phyloP scores from a whole-genome alignment of 1,284 basidiomycete genomes.

The Malassezia vespertilionis region DNA sequence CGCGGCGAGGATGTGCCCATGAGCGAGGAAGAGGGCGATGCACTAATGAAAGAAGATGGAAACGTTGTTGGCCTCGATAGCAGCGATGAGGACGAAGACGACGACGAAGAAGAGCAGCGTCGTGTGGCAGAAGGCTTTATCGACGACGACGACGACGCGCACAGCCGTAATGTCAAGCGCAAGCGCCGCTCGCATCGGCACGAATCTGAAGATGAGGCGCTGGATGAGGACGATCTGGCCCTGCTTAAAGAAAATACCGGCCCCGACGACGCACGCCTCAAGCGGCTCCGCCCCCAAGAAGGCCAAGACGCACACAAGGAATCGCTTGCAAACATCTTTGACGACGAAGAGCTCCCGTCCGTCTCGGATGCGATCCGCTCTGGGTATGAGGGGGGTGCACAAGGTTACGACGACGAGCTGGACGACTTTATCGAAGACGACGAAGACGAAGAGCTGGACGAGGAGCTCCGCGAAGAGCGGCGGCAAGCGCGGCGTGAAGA shows the following conservation, averaged over 20 bases:
- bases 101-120: slow-evolving; percentile 43
- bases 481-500: slow-evolving; percentile 58
- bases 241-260: slow-evolving; percentile 91
- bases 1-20: slow-evolving; percentile 26
- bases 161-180: slow-evolving; percentile 62
- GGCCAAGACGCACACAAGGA: slow-evolving; percentile 49
- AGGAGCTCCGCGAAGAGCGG: slow-evolving; percentile 59
- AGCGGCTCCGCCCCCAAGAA: too few relatives aligned
- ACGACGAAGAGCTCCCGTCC: slow-evolving; percentile 55
- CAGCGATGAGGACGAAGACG: slow-evolving; percentile 40
- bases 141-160: slow-evolving; percentile 50
- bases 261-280: slow-evolving; percentile 24
- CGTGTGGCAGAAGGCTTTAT: slow-evolving; percentile 45
- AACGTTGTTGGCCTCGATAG: slow-evolving; percentile 37
- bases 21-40: slow-evolving; percentile 37
- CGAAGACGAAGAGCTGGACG: slow-evolving; percentile 36
- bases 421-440: slow-evolving; percentile 64
- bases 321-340: slow-evolving; percentile 69
- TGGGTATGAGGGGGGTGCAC: slow-evolving; percentile 19
- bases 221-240: slow-evolving; percentile 92
- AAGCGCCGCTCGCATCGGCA: slow-evolving; percentile 18
- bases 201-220: slow-evolving; percentile 54
- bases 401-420: slow-evolving; percentile 47
- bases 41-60: slow-evolving; percentile 37
- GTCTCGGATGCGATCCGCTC: slow-evolving; percentile 29